Base-by-base conservation (phyloP, 306 rosid genomes). In the Senna siamea region DNA sequence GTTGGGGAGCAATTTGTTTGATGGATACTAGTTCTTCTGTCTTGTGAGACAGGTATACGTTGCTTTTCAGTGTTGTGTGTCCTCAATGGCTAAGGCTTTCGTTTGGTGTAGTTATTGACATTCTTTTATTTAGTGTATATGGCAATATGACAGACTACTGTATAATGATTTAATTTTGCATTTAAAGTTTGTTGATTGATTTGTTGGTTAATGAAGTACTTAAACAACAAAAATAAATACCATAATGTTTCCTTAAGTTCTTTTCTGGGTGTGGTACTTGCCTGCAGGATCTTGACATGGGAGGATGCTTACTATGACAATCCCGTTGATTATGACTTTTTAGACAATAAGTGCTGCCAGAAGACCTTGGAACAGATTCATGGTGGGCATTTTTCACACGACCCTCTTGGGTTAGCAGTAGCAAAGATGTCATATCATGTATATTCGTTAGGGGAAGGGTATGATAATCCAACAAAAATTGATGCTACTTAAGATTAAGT, bases 401-500 rank as follows among this genome's bases (percentile, higher is more conserved):
- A 90, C 32, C 77, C 92, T 55, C 85, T 95, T 32, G 97, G 89
- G 15, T 87, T 86, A 75, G 97, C 93, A 2, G 80, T 92, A 84
- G 92, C 96, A 62, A 90, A 92, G 81, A 89, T 95, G 98, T 86
- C 96, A 5, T 86, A 86, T 82, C 96, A 83, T 76, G 92, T 85
- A 57, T 89, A 88, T 85, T 85, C 96, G 50, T 82, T 95, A 47
- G 99, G 97, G 50, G 96, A 92, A 90, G 98, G 99, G 99, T 95
- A 95, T 76, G 80, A 34, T 82, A 75, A 57, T 79, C 40, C 57
- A 47, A 80, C 43, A 46, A 56, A 62, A 14, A 17, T 46, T 34
- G 59, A 19, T 61, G 34, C 40, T 75, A 7, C 44, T 65, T 44
- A 9, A 59, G 58, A 67, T 78, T 74, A 38, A 18, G 17, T 75